phyloP scores from a whole-genome alignment of 2,329 filamentous ascomycete genomes.

The Seiridium unicorne region DNA sequence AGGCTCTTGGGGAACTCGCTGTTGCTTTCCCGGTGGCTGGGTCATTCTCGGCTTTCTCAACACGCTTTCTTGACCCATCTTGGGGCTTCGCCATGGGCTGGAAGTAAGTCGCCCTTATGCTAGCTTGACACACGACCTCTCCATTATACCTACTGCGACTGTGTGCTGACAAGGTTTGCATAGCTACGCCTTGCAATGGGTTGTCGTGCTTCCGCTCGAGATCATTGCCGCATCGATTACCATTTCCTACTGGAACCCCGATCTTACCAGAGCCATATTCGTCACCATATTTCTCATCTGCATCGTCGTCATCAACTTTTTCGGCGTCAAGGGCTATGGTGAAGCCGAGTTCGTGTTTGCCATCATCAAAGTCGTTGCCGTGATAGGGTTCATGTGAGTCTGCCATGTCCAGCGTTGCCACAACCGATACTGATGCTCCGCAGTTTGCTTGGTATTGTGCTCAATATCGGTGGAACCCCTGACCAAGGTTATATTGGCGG shows the following conservation, averaged over 20 bases:
- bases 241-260: conserved; percentile 73
- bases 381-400: conserved; percentile 82
- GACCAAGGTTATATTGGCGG: conserved; percentile 77
- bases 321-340: conserved; percentile 84
- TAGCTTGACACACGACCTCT: neutral
- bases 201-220: conserved; percentile 79
- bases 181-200: conserved; percentile 85
- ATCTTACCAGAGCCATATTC: conserved; percentile 69
- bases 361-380: conserved; percentile 79
- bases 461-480: conserved; percentile 79
- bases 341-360: conserved; percentile 89
- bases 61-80: conserved; percentile 86
- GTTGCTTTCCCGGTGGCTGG: conserved; percentile 89
- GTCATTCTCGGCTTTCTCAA: conserved; percentile 89
- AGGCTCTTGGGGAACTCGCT: conserved; percentile 87
- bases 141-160: neutral
- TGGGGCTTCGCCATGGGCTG: conserved; percentile 96
- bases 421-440: conserved; percentile 10
- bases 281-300: conserved; percentile 77
- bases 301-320: conserved; percentile 81
- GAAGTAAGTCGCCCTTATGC: conserved; percentile 58
- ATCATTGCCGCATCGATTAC: conserved; percentile 86
- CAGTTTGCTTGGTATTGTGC: conserved; percentile 79
- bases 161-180: conserved; percentile 1
- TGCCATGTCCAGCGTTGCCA: neutral